Evolutionary conservation across 2,329 filamentous ascomycete species (phyloP), one percentile per base, ranked within the genome.

Genomic region (Coleophoma eucalyptorum): DNA sequence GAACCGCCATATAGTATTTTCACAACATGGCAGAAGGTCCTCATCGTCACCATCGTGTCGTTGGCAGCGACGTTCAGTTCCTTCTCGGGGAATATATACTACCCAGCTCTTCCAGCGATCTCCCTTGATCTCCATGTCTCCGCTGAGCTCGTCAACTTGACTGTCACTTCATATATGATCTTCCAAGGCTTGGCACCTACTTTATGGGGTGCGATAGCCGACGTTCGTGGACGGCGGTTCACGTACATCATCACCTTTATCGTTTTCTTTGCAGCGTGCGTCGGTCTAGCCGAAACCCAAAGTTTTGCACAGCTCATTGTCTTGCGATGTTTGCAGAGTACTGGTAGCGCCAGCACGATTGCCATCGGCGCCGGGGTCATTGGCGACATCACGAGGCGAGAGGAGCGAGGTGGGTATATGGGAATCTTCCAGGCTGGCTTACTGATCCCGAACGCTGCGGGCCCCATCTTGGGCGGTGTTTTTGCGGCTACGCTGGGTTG

Each of bases 321-420:
- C 0, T 64, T 84, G 3, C 70, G 81, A 2, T 76, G 74, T 53
- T 59, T 83, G 4, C 81, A 85, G 58, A 79, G 77, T 7, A 72
- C 77, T 1, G 81, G 83, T 0, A 83, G 76, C 42, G 80, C 77
- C 50, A 77, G 76, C 2, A 84, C 81, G 0, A 71, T 86, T 3
- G 77, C 83, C 0, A 70, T 88, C 3, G 72, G 72, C 0, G 70
- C 71, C 20, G 85, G 79, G 0, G 77, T 88, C 1, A 76, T 88
- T 2, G 80, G 81, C 1, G 86, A 89, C 59, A 70, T 86, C 6
- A 72, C 80, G 12, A 84, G 80, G 0, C 76, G 77, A 2, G 77
- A 76, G 2, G 84, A 89, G 60, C 69, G 58, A 40, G 50, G 85
- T 53, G 84, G 77, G 47, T 90, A 87, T 62, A 84, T 90, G 70